Percentiles rank a stretch among this genome's conserved stretches.
Evolutionary conservation across 306 rosid genomes (phyloP).

Genomic region (Lotus japonicus): DNA sequence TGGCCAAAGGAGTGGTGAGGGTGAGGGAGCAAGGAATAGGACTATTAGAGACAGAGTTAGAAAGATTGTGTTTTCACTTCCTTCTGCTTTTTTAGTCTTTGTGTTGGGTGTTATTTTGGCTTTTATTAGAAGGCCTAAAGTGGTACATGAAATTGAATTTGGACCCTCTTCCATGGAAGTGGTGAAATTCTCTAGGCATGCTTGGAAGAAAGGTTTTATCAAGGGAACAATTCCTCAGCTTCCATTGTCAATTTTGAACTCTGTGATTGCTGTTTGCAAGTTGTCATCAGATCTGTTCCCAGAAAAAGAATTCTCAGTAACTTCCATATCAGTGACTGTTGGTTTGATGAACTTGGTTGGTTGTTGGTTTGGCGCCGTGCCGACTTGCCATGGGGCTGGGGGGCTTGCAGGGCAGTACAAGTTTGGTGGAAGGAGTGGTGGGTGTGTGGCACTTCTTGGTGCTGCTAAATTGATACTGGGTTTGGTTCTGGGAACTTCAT

Average conservation of each 20-base stretch:
- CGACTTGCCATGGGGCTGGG: slow-evolving; percentile 60
- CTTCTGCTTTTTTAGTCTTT: neutral
- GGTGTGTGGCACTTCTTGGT: slow-evolving; percentile 54
- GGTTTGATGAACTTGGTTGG: slow-evolving; percentile 63
- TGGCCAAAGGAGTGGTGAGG: neutral
- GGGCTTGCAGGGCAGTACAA: slow-evolving; percentile 45
- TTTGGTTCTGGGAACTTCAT: slow-evolving; percentile 35
- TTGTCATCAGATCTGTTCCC: slow-evolving; percentile 53
- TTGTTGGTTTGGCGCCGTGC: slow-evolving; percentile 63
- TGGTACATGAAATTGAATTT: neutral
- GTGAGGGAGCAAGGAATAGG: neutral
- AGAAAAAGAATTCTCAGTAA: slow-evolving; percentile 37
- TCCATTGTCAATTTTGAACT: neutral
- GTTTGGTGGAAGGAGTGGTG: slow-evolving; percentile 57
- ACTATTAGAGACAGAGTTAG: neutral
- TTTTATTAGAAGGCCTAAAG: neutral
- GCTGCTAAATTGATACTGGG: slow-evolving; percentile 22
- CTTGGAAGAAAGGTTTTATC: slow-evolving; percentile 5
- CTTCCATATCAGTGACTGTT: slow-evolving; percentile 47
- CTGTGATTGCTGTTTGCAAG: slow-evolving; percentile 17
- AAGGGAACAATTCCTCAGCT: slow-evolving; percentile 3
- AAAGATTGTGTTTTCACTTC: neutral
- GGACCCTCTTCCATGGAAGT: neutral
- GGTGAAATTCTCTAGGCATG: neutral
- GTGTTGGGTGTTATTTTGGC: neutral